Percentiles rank a stretch among this genome's conserved stretches.
phyloP scores from a whole-genome alignment of 2,329 filamentous ascomycete species.

The Xylaria sp. region DNA sequence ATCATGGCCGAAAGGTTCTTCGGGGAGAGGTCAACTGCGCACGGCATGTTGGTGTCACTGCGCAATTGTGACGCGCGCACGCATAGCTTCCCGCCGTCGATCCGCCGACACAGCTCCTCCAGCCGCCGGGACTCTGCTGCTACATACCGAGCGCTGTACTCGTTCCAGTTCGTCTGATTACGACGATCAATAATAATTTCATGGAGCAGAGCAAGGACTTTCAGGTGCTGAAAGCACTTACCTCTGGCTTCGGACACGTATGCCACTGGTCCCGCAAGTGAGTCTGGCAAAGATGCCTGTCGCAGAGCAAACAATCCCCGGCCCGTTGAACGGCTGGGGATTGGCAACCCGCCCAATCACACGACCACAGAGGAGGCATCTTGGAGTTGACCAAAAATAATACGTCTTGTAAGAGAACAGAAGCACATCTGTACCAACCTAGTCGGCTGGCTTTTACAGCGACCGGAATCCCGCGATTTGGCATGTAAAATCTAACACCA shows the following conservation, averaged over 20 bases:
- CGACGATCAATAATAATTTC: background rate
- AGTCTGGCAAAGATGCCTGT: slow-evolving; percentile 43
- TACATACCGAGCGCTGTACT: slow-evolving; percentile 36
- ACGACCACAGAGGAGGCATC: slow-evolving; percentile 39
- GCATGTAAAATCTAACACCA: too few relatives aligned
- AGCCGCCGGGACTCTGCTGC: slow-evolving; percentile 39
- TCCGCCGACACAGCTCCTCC: slow-evolving; percentile 33
- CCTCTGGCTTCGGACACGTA: slow-evolving; percentile 38
- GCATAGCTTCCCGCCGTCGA: slow-evolving; percentile 40
- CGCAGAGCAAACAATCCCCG: slow-evolving; percentile 45
- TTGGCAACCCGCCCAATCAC: slow-evolving; percentile 37
- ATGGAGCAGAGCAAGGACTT: background rate
- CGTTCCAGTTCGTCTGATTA: slow-evolving; percentile 34
- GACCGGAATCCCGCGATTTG: too few relatives aligned
- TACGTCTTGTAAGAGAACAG: too few relatives aligned
- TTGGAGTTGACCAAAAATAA: too few relatives aligned
- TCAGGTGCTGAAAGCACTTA: background rate
- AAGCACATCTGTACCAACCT: too few relatives aligned
- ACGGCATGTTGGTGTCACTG: slow-evolving; percentile 37
- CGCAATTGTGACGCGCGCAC: slow-evolving; percentile 38
- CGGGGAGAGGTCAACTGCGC: slow-evolving; percentile 39
- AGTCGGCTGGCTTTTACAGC: too few relatives aligned
- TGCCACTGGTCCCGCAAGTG: slow-evolving; percentile 43
- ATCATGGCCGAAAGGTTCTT: slow-evolving; percentile 43
- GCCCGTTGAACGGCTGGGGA: slow-evolving; percentile 43